These are phyloP conservation scores for Astrothelium macrocarpum DNA, from an alignment of 495 filamentous ascomycete species.

Conservation along the genomic window DNA sequence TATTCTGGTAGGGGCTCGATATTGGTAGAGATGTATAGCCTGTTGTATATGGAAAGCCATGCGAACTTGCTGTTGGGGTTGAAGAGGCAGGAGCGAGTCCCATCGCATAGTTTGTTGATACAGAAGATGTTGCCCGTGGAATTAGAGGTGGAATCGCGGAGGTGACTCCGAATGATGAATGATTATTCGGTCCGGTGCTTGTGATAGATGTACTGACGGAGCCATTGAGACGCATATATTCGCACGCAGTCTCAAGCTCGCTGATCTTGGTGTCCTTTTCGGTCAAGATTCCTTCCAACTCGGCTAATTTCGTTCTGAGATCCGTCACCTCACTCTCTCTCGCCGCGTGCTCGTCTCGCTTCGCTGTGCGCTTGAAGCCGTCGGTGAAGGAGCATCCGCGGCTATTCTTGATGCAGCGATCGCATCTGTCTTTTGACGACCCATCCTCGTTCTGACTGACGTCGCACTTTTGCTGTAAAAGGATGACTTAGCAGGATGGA, in stretches of 20 bases:
- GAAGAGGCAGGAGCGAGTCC: neutral
- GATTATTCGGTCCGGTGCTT: conserved; percentile 5
- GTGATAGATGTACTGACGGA: conserved; percentile 7
- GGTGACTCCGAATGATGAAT: conserved; percentile 16
- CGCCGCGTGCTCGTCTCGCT: conserved; percentile 81
- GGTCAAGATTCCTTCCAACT: conserved; percentile 17
- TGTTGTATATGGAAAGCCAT: neutral
- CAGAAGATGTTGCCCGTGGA: conserved; percentile 18
- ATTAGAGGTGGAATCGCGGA: conserved; percentile 16
- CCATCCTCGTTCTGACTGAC: conserved; percentile 57
- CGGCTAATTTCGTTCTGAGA: conserved; percentile 37
- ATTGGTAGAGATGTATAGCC: neutral
- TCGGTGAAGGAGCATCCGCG: conserved; percentile 88
- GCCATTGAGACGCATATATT: neutral
- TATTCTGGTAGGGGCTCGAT: neutral
- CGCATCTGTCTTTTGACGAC: conserved; percentile 70
- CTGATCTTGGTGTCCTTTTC: conserved; percentile 32
- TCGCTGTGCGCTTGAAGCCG: conserved; percentile 87
- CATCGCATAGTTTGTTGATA: neutral
- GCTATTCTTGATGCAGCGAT: conserved; percentile 72
- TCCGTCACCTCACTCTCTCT: conserved; percentile 66
- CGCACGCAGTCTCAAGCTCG: neutral
- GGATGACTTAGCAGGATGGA: conserved; percentile 12
- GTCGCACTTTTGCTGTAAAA: conserved; percentile 69
- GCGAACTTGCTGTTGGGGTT: neutral